Evolutionary conservation across 441 rosid species (phyloP).

Genomic region (Brassica hybrid): DNA sequence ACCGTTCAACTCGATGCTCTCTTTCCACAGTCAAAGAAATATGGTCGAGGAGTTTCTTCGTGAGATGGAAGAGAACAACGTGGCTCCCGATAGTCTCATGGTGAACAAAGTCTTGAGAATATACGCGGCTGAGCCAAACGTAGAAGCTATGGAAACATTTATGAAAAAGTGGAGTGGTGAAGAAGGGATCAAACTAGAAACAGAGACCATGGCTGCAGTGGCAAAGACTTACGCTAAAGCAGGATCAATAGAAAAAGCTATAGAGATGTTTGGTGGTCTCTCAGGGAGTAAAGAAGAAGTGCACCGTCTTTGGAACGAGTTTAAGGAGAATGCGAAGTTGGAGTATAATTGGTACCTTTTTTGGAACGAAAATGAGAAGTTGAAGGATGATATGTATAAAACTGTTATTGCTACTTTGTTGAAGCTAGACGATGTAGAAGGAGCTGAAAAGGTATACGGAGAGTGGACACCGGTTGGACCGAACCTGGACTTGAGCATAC

Average conservation of each 20-base stretch:
- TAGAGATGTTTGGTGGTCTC: background rate
- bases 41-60: background rate
- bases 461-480: slow-evolving; percentile 17
- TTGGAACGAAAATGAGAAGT: background rate
- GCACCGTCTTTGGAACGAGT: background rate
- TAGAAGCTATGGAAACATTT: background rate
- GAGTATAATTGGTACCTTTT: background rate
- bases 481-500: slow-evolving; percentile 5
- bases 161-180: background rate
- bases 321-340: background rate
- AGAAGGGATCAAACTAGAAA: slow-evolving; percentile 12
- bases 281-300: slow-evolving; percentile 16
- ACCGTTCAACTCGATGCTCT: slow-evolving; percentile 14
- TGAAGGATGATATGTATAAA: background rate
- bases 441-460: slow-evolving; percentile 14
- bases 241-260: background rate
- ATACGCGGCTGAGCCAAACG: background rate
- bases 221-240: slow-evolving; percentile 8
- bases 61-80: slow-evolving; percentile 10
- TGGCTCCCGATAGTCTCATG: slow-evolving; percentile 1
- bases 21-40: background rate
- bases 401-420: slow-evolving; percentile 18
- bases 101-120: slow-evolving; percentile 5
- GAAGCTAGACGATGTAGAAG: slow-evolving; percentile 19
- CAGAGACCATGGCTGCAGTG: background rate